Evolutionary conservation across 2,329 filamentous ascomycete species (phyloP), one percentile per base, ranked within the genome.

Genomic region (Karstenula rhodostoma): DNA sequence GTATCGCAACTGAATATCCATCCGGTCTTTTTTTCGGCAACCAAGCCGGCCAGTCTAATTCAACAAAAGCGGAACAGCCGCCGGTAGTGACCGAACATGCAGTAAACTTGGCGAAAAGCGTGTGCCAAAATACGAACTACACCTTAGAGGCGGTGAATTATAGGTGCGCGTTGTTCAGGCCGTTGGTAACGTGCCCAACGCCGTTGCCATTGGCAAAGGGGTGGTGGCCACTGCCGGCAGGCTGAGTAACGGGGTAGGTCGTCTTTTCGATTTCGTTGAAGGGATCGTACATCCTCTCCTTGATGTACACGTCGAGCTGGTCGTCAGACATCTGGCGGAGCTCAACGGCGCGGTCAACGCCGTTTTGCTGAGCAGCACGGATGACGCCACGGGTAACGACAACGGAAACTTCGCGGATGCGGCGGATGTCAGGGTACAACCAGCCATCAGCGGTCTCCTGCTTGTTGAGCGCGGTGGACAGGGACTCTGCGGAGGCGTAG

Each of bases 381-480:
- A 98, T 97, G 68, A 97, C 94, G 80, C 94, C 93, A 52, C 93
- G 89, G 33, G 94, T 92, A 32, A 98, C 94, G 50, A 91, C 79
- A 60, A 97, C 85, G 74, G 90, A 94, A 61, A 96, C 94, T 33
- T 97, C 93, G 47, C 95, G 89, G 67, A 99, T 96, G 64, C 95
- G 91, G 78, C 92, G 89, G 74, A 99, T 92, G 75, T 90, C 88
- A 13, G 93, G 95, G 83, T 99, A 98, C 73, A 98, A 89, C 76
- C 96, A 89, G 57, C 93, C 92, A 76, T 89, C 87, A 58, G 90
- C 87, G 72, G 93, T 83, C 82, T 99, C 95, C 63, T 95, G 90
- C 42, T 88, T 84, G 64, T 90, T 93, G 62, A 99, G 86, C 35
- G 90, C 89, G 60, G 88, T 88, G 17, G 92, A 87, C 22, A 98